Evolutionary conservation across 129 eudicot genomes (phyloP), one percentile per base, ranked within the genome.

Genomic region (Dittrichia graveolens): DNA sequence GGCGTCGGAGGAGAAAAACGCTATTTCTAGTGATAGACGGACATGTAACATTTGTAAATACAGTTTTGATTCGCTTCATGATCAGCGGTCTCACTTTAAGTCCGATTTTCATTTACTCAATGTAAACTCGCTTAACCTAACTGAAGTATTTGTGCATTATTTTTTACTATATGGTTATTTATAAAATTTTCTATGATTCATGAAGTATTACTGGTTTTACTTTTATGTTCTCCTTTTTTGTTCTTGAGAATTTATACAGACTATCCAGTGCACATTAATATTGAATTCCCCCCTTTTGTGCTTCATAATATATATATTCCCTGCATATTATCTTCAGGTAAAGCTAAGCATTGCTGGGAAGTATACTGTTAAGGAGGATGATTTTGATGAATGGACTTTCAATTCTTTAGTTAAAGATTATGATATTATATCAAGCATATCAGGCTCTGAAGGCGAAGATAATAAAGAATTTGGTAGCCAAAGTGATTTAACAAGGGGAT

Each of bases 261-360:
- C 19, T 47, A 48, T 67, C 6, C 58, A 8, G 3, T 48, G 46
- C 57, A 11, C 47, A 66, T 47, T 46, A n/a, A 68, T 35, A 34
- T 35, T 24, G 31, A 24, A 24, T 70, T n/a, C n/a, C n/a, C n/a
- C n/a, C n/a, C n/a, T n/a, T n/a, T n/a, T 70, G 34, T 54, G 39
- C 59, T 34, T 43, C 44, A 52, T 38, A 41, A 55, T 7, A 18
- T 38, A 16, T 41, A 7, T 56, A 35, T 43, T 40, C 62, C 50
- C 37, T 18, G 66, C 54, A 50, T 42, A 53, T 7, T 80, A 59
- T 60, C 72, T 40, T 69, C 89, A 91, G 97, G 71, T 91, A 57
- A 91, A 91, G 87, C 83, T 82, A 77, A 88, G 86, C 66, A 41
- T 91, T 84, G 87, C 93, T 72, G 97, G 91, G 61, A 88, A 86